A percentile compares a stretch with the other conserved stretches of the same genome.
Conservation (phyloP, 768 basidiomycete species). For the Termitomyces sp. region DNA sequence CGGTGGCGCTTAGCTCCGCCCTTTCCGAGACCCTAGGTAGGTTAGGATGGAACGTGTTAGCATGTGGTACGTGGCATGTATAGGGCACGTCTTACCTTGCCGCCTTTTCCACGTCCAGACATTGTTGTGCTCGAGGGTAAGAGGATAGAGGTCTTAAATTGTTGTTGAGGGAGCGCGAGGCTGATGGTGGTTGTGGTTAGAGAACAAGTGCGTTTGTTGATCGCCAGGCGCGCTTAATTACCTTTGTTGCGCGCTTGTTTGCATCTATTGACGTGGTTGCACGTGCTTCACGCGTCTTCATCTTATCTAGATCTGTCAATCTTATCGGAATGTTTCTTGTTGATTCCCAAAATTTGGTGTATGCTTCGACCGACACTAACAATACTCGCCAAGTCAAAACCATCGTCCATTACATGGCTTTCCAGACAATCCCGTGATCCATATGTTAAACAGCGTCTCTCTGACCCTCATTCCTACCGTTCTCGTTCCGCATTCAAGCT, state of each 20-base stretch:
- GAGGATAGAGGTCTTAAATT: conserved; percentile 11
- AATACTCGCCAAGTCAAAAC: conserved; percentile 24
- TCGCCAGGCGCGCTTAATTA: conserved; percentile 34
- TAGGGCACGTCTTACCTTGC: conserved; percentile 45
- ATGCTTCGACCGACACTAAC: conserved; percentile 8
- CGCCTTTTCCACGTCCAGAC: conserved; percentile 88
- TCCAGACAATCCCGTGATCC: conserved; percentile 69
- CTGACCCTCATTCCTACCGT: conserved; percentile 52
- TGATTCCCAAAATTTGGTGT: background rate
- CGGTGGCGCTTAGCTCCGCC: conserved; percentile 83
- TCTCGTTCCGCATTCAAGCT: conserved; percentile 94
- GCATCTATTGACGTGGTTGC: conserved; percentile 36
- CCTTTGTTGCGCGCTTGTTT: conserved; percentile 38
- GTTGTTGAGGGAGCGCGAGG: conserved; percentile 9
- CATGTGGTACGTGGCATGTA: background rate
- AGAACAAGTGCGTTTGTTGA: conserved; percentile 33
- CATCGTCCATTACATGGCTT: conserved; percentile 63
- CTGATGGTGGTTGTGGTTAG: conserved; percentile 33
- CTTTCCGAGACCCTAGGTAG: conserved; percentile 70
- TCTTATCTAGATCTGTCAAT: too few species aligned
- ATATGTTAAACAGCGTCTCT: conserved; percentile 50
- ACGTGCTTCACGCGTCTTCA: conserved; percentile 11
- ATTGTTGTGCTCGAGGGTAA: conserved; percentile 27
- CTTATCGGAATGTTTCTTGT: too few species aligned
- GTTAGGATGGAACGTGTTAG: background rate